A percentile compares a stretch with the other conserved stretches of the same genome.
phyloP scores from a whole-genome alignment of 805 yeast species.

The Myxozyma kluyveri region DNA sequence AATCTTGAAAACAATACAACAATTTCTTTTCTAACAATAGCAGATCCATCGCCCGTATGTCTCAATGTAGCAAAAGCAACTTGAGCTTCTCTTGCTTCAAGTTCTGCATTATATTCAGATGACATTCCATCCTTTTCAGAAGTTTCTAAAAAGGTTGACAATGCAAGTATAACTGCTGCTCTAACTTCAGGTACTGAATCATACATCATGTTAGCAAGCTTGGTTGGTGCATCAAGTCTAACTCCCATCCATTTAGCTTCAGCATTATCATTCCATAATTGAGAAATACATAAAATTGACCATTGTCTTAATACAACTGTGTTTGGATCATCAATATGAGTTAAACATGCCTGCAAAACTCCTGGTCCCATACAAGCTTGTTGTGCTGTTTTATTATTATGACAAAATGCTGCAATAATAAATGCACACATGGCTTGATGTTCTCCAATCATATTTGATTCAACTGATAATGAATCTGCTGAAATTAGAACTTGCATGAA shows the following conservation, averaged over 20 bases:
- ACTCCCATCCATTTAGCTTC: conserved; percentile 72
- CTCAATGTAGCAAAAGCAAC: conserved; percentile 66
- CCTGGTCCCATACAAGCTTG: conserved; percentile 73
- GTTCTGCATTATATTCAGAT: conserved; percentile 25
- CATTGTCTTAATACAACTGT: conserved; percentile 88
- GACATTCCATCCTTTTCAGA: conserved; percentile 30
- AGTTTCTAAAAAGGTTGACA: conserved; percentile 62
- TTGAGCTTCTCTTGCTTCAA: conserved; percentile 57
- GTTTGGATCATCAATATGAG: conserved; percentile 67
- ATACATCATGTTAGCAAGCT: conserved; percentile 55
- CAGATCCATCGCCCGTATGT: conserved; percentile 80
- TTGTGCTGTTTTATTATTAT: conserved; percentile 78
- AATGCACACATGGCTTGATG: conserved; percentile 96
- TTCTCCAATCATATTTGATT: conserved; percentile 54
- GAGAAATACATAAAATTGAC: conserved; percentile 78
- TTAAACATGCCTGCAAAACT: conserved; percentile 62
- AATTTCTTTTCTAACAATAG: conserved; percentile 82
- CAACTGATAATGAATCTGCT: conserved; percentile 33
- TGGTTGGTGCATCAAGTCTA: conserved; percentile 59
- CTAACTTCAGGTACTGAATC: conserved; percentile 97
- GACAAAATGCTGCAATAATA: conserved; percentile 77
- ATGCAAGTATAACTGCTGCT: conserved; percentile 72
- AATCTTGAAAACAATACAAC: conserved; percentile 73
- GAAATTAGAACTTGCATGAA: conserved; percentile 72
- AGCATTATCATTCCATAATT: conserved; percentile 66